Evolutionary conservation across 2,329 filamentous ascomycete genomes (phyloP).

Genomic region (Tolypocladium sp.): DNA sequence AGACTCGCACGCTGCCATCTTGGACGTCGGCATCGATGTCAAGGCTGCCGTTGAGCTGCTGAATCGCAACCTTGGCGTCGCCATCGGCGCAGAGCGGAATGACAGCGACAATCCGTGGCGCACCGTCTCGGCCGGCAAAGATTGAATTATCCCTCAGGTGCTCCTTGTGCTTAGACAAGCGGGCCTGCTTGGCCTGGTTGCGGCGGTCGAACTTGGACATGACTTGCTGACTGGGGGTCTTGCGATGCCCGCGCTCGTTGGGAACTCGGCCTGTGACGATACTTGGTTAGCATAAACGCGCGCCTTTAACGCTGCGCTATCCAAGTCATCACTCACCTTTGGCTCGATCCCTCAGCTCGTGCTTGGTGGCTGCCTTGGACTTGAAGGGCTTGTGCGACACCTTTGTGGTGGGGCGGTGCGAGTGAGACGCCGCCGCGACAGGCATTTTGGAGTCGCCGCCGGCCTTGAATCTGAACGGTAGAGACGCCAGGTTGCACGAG

Average conservation of each 20-base stretch:
- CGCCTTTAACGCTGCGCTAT: too few species aligned
- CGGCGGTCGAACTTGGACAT: conserved; percentile 95
- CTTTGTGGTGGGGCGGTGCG: conserved; percentile 91
- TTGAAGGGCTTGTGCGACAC: conserved; percentile 84
- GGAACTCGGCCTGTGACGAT: conserved; percentile 60
- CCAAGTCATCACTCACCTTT: conserved; percentile 53
- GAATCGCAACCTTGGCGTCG: conserved; percentile 58
- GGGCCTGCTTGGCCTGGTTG: conserved; percentile 89
- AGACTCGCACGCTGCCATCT: conserved; percentile 52
- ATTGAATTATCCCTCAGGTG: conserved; percentile 70
- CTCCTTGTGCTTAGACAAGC: conserved; percentile 73
- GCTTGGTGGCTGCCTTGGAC: conserved; percentile 81
- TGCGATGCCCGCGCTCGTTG: conserved; percentile 64
- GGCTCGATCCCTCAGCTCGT: conserved; percentile 69
- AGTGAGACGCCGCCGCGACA: conserved; percentile 57
- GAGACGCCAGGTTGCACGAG: conserved; percentile 50
- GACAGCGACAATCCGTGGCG: conserved; percentile 79
- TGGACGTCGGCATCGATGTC: conserved; percentile 63
- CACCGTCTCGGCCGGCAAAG: conserved; percentile 79
- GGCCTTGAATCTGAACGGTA: conserved; percentile 85
- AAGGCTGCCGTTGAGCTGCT: conserved; percentile 65
- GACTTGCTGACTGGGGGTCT: conserved; percentile 89
- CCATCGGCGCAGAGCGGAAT: conserved; percentile 72
- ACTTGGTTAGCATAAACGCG: background rate
- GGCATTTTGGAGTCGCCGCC: conserved; percentile 68